phyloP scores from a whole-genome alignment of 352 stramenopile species.

The Phytophthora pinifolia region DNA sequence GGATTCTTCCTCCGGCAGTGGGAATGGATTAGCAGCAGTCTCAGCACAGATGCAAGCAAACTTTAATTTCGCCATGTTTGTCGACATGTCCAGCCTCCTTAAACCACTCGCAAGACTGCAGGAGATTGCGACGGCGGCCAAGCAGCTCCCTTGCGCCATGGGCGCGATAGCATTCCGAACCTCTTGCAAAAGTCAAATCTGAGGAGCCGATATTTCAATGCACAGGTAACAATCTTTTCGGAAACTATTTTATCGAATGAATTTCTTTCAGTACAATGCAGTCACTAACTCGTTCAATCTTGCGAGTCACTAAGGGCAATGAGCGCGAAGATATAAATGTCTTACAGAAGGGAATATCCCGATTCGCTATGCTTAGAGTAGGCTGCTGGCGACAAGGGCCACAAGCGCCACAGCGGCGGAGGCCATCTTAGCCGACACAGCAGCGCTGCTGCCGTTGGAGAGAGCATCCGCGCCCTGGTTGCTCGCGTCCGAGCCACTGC shows the following conservation, averaged over 20 bases:
- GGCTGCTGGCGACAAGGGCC: slow-evolving; percentile 21
- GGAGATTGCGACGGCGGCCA: neutral
- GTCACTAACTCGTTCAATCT: slow-evolving; percentile 10
- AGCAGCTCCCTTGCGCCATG: slow-evolving; percentile 13
- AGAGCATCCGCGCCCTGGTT: slow-evolving; percentile 11
- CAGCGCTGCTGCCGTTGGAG: slow-evolving; percentile 19
- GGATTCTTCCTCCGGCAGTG: neutral
- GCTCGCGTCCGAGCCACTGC: slow-evolving; percentile 8
- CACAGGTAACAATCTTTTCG: too few species aligned
- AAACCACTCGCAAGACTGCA: slow-evolving; percentile 10
- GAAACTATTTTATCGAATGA: too few species aligned
- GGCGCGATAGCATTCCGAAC: slow-evolving; percentile 5
- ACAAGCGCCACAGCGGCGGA: slow-evolving; percentile 28
- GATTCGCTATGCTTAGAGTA: slow-evolving; percentile 30
- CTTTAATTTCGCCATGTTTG: neutral
- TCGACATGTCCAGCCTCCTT: slow-evolving; percentile 12
- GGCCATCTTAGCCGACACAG: slow-evolving; percentile 12
- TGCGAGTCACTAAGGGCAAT: slow-evolving; percentile 6
- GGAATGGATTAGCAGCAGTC: neutral
- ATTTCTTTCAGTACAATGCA: too few species aligned
- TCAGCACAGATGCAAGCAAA: neutral
- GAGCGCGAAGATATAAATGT: slow-evolving; percentile 6
- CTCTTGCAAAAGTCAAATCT: neutral
- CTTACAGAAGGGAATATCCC: slow-evolving; percentile 3
- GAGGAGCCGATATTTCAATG: too few species aligned